Evolutionary conservation across 2,329 filamentous ascomycete genomes (phyloP).

Genomic region (Botrytis aclada): DNA sequence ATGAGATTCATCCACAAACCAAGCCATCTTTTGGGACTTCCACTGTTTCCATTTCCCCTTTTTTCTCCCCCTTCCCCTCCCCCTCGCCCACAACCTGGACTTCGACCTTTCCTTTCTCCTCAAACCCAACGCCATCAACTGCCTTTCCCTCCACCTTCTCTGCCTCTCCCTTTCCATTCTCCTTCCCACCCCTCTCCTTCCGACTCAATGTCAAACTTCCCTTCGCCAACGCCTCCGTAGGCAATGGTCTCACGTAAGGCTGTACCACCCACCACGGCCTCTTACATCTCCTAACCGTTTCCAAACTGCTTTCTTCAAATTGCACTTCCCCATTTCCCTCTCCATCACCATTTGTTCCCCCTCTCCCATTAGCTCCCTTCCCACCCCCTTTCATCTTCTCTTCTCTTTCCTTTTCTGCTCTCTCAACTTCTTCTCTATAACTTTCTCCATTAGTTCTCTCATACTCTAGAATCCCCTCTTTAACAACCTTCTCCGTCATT

Average conservation of each 20-base stretch:
- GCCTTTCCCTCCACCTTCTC: slow-evolving; percentile 50
- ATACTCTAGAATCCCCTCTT: slow-evolving; percentile 68
- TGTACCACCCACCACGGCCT: slow-evolving; percentile 90
- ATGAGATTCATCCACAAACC: slow-evolving; percentile 27
- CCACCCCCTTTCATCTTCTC: slow-evolving; percentile 32
- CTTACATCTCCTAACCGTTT: slow-evolving; percentile 69
- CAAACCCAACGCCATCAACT: slow-evolving; percentile 8
- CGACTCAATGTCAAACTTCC: slow-evolving; percentile 74
- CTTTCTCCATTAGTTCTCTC: slow-evolving; percentile 51
- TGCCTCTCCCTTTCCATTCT: slow-evolving; percentile 62
- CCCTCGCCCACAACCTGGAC: neutral
- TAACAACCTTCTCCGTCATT: slow-evolving; percentile 73
- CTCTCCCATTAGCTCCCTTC: slow-evolving; percentile 39
- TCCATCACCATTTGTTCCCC: slow-evolving; percentile 31
- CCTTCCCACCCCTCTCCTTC: slow-evolving; percentile 53
- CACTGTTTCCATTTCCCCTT: slow-evolving; percentile 22
- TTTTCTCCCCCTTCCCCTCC: neutral
- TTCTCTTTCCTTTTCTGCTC: slow-evolving; percentile 27
- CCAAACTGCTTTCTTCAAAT: slow-evolving; percentile 57
- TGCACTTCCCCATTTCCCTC: slow-evolving; percentile 31
- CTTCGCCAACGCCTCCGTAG: slow-evolving; percentile 80
- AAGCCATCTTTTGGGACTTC: slow-evolving; percentile 32
- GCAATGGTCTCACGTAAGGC: slow-evolving; percentile 80
- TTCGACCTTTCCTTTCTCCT: slow-evolving; percentile 6
- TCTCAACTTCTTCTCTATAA: slow-evolving; percentile 42